Base-by-base conservation (phyloP, 495 filamentous ascomycete species). In the Rusavskia elegans region DNA sequence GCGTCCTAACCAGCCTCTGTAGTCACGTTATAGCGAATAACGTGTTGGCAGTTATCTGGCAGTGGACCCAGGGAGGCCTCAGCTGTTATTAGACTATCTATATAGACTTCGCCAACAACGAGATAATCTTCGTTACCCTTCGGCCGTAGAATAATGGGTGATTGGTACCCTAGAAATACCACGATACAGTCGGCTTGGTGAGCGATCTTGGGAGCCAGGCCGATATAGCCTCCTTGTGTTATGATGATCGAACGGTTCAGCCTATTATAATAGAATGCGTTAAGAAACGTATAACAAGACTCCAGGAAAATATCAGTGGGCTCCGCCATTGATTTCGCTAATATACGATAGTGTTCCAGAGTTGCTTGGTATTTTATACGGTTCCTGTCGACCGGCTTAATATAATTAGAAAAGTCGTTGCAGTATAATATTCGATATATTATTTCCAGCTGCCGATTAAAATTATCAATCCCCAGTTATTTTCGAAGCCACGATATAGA, bases 71-170 rank as follows among this genome's bases (percentile, higher is more conserved):
- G 42, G 14, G 53, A 25, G 10, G 53, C 53, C 38, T 61, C 57
- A 13, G 54, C 54, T 1, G 57, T 52, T 51, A 57, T 61, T 3
- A 62, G 14, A 13, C 57, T 54, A 48, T 62, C 49, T 17, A 62
- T 41, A 54, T 60, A 62, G 42, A 49, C 56, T 40, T 53, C 57
- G 13, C 57, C 57, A 36, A 62, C 52, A 23, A 62, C 27, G 8
- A 20, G 35, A 55, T 52, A 57, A 16, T 13, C 46, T 8, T 48
- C 41, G 1, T 57, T 36, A 7, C 27, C 51, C 32, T 23, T 52
- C 0, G 23, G 16, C 20, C 59, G 49, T 17, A 59, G 35, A 17
- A 53, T 20, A 36, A 55, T 48, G 21, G 54, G 52, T 30, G 51
- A 39, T 17, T 36, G 41, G 13, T 57, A 55, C 1, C 59, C 59